Percentiles rank a stretch among this genome's conserved stretches.
These are phyloP conservation scores for Mycogone perniciosa DNA, from an alignment of 2,329 filamentous ascomycete genomes.

Conservation along the genomic window DNA sequence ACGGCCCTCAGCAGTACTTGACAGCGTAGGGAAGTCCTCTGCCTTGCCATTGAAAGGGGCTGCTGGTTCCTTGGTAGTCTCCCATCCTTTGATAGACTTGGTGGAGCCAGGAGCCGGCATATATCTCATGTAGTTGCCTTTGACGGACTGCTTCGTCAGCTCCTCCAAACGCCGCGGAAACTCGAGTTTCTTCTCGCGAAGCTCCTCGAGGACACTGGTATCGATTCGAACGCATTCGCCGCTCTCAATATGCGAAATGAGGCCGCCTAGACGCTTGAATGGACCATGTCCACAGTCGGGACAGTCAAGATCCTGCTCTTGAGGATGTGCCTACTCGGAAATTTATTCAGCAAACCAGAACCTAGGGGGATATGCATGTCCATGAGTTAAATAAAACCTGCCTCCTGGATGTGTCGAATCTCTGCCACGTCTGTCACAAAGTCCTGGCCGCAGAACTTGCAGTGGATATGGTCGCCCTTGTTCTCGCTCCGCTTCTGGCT, in stretches of 20 bases:
- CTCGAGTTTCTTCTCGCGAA: constrained; percentile 31
- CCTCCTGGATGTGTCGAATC: constrained; percentile 30
- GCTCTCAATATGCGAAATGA: constrained; percentile 42
- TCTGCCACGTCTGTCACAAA: constrained; percentile 30
- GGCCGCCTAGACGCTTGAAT: constrained; percentile 31
- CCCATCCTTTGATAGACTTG: background rate
- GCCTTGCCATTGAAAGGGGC: constrained; percentile 9
- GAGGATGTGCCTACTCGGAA: constrained; percentile 30
- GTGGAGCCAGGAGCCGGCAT: constrained; percentile 14
- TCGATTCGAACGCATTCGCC: constrained; percentile 33
- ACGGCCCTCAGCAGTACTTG: background rate
- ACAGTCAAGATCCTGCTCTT: constrained; percentile 37
- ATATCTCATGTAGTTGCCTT: constrained; percentile 22
- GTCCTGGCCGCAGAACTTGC: constrained; percentile 31
- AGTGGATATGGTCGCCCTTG: constrained; percentile 28
- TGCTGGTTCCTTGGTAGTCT: background rate
- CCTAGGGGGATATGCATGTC: no score
- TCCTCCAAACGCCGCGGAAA: constrained; percentile 28
- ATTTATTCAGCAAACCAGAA: no score
- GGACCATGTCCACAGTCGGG: constrained; percentile 36
- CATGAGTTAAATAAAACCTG: constrained; percentile 15
- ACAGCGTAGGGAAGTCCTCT: constrained; percentile 15
- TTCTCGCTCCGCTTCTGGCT: constrained; percentile 18
- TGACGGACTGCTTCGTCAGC: constrained; percentile 22
- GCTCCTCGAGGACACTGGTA: constrained; percentile 24